Conservation (phyloP, 208 protist species). For the Leishmania tropica region DNA sequence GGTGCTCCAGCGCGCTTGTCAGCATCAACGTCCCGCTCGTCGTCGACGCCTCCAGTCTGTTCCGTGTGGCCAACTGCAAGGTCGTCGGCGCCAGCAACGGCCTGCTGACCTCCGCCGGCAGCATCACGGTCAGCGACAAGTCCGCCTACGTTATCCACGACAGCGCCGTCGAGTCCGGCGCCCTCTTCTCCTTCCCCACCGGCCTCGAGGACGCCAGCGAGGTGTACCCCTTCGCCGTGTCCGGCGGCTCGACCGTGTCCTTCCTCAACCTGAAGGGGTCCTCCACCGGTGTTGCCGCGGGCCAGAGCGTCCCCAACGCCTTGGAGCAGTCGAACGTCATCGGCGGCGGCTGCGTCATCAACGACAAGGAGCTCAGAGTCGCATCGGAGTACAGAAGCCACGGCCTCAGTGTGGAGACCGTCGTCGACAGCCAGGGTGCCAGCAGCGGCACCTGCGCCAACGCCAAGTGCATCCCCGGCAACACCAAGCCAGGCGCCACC, state of each 20-base stretch:
- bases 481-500: neutral
- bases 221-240: conserved; percentile 6
- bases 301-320: neutral
- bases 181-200: conserved; percentile 13
- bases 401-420: neutral
- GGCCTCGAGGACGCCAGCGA: neutral
- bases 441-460: conserved; percentile 10
- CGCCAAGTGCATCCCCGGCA: conserved; percentile 16
- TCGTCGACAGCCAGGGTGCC: conserved; percentile 9
- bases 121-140: neutral
- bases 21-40: conserved; percentile 2
- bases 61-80: conserved; percentile 13
- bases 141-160: conserved; percentile 20
- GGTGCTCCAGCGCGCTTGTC: conserved; percentile 17
- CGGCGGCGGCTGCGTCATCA: conserved; percentile 5
- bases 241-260: conserved; percentile 5
- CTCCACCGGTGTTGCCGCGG: neutral
- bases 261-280: conserved; percentile 1
- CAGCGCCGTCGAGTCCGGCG: neutral
- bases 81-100: neutral
- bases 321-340: neutral
- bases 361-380: neutral
- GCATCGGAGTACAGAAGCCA: neutral
- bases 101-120: conserved; percentile 13
- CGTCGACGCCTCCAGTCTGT: conserved; percentile 17